Conservation (phyloP, 768 basidiomycete species). For the Epithele typhae region DNA sequence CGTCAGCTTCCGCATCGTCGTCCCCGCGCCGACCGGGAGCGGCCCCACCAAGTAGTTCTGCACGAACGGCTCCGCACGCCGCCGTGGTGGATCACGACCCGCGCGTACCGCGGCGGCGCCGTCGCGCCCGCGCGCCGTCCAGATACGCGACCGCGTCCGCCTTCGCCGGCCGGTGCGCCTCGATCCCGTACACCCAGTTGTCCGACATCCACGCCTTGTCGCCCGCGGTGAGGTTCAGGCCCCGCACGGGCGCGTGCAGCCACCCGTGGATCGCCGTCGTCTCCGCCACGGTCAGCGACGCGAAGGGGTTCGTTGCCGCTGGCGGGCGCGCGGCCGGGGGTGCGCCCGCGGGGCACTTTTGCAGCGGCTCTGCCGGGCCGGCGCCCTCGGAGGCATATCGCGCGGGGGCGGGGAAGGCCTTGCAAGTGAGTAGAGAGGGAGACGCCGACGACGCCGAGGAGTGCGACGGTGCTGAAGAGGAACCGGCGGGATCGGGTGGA, state of each 20-base stretch:
- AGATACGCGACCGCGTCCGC: slow-evolving; percentile 43
- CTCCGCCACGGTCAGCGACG: slow-evolving; percentile 43
- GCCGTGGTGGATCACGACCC: slow-evolving; percentile 50
- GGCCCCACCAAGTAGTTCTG: slow-evolving; percentile 58
- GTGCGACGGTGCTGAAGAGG: slow-evolving; percentile 1
- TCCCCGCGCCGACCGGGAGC: slow-evolving; percentile 39
- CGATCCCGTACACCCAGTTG: slow-evolving; percentile 49
- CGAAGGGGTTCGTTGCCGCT: slow-evolving; percentile 46
- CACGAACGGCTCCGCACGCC: slow-evolving; percentile 36
- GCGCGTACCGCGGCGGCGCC: slow-evolving; percentile 38
- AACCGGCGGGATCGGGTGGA: slow-evolving; percentile 6
- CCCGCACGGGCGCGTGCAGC: slow-evolving; percentile 37
- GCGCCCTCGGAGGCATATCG: neutral
- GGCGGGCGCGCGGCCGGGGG: slow-evolving; percentile 36
- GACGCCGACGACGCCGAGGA: slow-evolving; percentile 9
- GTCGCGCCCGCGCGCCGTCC: slow-evolving; percentile 23
- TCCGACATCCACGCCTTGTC: slow-evolving; percentile 34
- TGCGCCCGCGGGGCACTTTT: slow-evolving; percentile 31
- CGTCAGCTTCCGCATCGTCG: slow-evolving; percentile 37
- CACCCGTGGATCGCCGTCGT: slow-evolving; percentile 40
- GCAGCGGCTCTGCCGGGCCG: slow-evolving; percentile 14
- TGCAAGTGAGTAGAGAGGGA: slow-evolving; percentile 11
- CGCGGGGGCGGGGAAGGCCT: neutral
- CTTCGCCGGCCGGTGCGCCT: slow-evolving; percentile 47
- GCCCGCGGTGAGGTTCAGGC: slow-evolving; percentile 44